Evolutionary conservation across 164 flowering plant genomes (phyloP), one percentile per base, ranked within the genome.

Genomic region (Tinospora cordifolia): DNA sequence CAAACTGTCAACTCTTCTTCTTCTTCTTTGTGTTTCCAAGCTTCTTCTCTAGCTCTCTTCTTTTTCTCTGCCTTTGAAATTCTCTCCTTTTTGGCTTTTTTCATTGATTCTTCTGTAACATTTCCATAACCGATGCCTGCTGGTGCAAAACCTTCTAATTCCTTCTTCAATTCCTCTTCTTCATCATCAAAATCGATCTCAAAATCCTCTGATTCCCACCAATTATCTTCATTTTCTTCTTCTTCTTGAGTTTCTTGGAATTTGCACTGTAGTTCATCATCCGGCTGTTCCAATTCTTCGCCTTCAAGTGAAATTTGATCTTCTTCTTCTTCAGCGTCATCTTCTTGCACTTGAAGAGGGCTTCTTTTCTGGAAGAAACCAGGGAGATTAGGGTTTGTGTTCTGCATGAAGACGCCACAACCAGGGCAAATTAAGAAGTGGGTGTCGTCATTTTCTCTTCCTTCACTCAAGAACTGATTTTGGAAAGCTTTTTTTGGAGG

Each of bases 361-460:
- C 38, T 69, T 69, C 83, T 82, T 79, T 84, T 74, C 69, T 86
- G 76, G 74, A 79, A 95, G 82, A 77, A 95, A 58, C 99, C 99
- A 70, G 96, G 99, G 65, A 82, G 76, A 71, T 85, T 84, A 1
- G 96, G 94, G 80, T 92, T 86, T n/a, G 71, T 65, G 68, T 90
- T 90, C 71, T 95, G 99, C 97, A 92, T 90, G 80, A 86, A 88
- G 69, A 95, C 84, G 15, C 99, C 98, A 85, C 99, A 90, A 64
- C 99, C 99, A 34, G 97, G 97, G 71, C 98, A 95, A n/a, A 92
- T 74, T 67, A 76, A 78, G 66, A 87, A 94, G 73, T 73, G 70
- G 21, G 71, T 74, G 76, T 89, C 93, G 76, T 94, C 97, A 71
- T 81, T 89, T 36, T 91, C 96, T 79, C 89, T 89, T 44, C 97